A percentile compares a stretch with the other conserved stretches of the same genome.
Evolutionary conservation across 352 stramenopile genomes (phyloP).

Genomic region (Albugo candida): DNA sequence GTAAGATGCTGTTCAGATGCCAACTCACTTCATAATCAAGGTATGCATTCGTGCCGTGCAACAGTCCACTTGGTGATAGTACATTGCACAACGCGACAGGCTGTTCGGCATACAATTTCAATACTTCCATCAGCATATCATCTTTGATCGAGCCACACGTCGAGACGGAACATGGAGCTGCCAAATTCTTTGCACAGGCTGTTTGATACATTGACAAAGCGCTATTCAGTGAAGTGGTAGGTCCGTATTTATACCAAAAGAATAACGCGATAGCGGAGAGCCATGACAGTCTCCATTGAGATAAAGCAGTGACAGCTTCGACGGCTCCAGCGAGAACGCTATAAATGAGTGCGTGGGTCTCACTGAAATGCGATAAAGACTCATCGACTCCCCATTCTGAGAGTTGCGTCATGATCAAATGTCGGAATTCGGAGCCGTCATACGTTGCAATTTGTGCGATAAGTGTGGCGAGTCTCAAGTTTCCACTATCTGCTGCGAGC

Average conservation of each 20-base stretch:
- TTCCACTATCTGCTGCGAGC: conserved; percentile 31
- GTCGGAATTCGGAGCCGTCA: conserved; percentile 28
- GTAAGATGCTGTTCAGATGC: conserved; percentile 57
- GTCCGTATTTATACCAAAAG: conserved; percentile 46
- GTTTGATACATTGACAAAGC: conserved; percentile 20
- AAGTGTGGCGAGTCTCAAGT: conserved; percentile 45
- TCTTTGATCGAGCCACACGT: conserved; percentile 21
- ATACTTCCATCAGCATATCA: conserved; percentile 40
- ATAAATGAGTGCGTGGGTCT: conserved; percentile 38
- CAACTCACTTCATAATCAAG: conserved; percentile 65
- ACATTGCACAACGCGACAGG: conserved; percentile 29
- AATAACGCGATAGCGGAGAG: conserved; percentile 36
- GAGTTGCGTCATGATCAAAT: conserved; percentile 32
- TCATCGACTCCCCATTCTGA: conserved; percentile 30
- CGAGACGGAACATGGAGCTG: conserved; percentile 16
- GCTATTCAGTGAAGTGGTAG: conserved; percentile 22
- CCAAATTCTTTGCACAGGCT: conserved; percentile 16
- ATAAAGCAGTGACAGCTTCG: conserved; percentile 23
- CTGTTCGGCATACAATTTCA: conserved; percentile 45
- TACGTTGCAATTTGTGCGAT: conserved; percentile 34
- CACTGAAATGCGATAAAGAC: conserved; percentile 34
- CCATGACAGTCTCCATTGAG: conserved; percentile 24
- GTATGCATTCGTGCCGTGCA: conserved; percentile 7
- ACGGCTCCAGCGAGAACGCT: conserved; percentile 37
- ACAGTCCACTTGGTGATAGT: conserved; percentile 37